A percentile compares a stretch with the other conserved stretches of the same genome.
These are phyloP conservation scores for Sporothrix pallida DNA, from an alignment of 2,329 filamentous ascomycete species.

Conservation along the genomic window DNA sequence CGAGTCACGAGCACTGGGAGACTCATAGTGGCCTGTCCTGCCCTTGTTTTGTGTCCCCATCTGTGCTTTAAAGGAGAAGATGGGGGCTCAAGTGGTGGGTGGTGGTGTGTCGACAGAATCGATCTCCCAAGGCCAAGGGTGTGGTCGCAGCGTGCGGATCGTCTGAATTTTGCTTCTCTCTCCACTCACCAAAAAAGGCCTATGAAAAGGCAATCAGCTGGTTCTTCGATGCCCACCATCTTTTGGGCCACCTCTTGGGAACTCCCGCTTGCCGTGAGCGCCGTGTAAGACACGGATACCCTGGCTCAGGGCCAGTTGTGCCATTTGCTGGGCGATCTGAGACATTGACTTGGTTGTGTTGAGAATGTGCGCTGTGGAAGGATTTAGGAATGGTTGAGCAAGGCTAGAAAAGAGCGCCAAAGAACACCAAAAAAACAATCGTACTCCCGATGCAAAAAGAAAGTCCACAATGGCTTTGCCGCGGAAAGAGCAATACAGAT, in stretches of 20 bases:
- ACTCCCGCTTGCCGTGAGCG: background rate
- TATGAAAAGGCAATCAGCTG: background rate
- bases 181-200: background rate
- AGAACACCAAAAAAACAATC: background rate
- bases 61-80: background rate
- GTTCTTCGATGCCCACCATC: conserved; percentile 16
- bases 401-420: background rate
- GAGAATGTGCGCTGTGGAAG: background rate
- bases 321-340: conserved; percentile 24
- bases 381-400: background rate
- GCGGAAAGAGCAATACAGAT: background rate
- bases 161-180: conserved; percentile 26
- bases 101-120: background rate
- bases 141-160: conserved; percentile 28
- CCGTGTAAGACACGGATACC: conserved; percentile 11
- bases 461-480: background rate
- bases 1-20: background rate
- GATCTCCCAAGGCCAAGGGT: background rate
- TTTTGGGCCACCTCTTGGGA: background rate
- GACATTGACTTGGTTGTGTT: conserved; percentile 3
- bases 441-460: background rate
- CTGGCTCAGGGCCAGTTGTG: background rate
- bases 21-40: background rate
- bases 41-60: background rate
- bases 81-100: background rate